Evolutionary conservation across 2,329 filamentous ascomycete genomes (phyloP).

Genomic region (Dothidotthia symphoricarpi): DNA sequence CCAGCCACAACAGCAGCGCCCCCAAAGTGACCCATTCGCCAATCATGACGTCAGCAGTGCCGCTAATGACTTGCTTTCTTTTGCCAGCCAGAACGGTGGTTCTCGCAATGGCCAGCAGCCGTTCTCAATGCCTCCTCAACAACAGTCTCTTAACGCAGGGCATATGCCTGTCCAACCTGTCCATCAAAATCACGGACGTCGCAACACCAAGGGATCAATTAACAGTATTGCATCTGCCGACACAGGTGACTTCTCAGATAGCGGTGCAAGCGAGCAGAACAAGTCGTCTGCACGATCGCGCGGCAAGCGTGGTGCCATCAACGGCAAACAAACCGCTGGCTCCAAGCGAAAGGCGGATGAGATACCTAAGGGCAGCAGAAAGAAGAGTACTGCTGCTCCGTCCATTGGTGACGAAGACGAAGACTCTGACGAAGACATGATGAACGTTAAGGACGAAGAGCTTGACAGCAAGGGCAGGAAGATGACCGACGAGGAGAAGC

Average conservation of each 20-base stretch:
- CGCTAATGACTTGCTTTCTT: conserved; percentile 88
- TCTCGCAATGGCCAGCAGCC: conserved; percentile 53
- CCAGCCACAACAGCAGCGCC: conserved; percentile 36
- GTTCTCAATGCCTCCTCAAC: conserved; percentile 47
- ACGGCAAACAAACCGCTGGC: conserved; percentile 37
- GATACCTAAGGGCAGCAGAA: conserved; percentile 61
- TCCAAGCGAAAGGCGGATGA: conserved; percentile 75
- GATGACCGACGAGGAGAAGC: conserved; percentile 98
- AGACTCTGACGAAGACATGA: conserved; percentile 38
- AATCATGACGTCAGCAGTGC: conserved; percentile 91
- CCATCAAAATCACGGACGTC: conserved; percentile 53
- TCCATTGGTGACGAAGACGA: conserved; percentile 52
- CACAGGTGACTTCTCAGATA: conserved; percentile 70
- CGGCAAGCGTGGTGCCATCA: conserved; percentile 38
- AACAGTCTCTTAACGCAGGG: conserved; percentile 43
- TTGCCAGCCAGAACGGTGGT: conserved; percentile 68
- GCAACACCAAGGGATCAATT: conserved; percentile 50
- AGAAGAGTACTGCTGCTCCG: conserved; percentile 63
- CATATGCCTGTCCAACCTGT: conserved; percentile 49
- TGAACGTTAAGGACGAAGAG: conserved; percentile 40
- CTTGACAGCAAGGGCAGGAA: conserved; percentile 63
- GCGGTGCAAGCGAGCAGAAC: conserved; percentile 62
- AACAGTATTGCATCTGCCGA: conserved; percentile 58
- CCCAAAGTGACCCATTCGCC: conserved; percentile 66
- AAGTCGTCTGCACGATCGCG: conserved; percentile 55